A percentile compares a stretch with the other conserved stretches of the same genome.
Evolutionary conservation across 2,329 filamentous ascomycete genomes (phyloP).

Genomic region (Penicillium sp.): DNA sequence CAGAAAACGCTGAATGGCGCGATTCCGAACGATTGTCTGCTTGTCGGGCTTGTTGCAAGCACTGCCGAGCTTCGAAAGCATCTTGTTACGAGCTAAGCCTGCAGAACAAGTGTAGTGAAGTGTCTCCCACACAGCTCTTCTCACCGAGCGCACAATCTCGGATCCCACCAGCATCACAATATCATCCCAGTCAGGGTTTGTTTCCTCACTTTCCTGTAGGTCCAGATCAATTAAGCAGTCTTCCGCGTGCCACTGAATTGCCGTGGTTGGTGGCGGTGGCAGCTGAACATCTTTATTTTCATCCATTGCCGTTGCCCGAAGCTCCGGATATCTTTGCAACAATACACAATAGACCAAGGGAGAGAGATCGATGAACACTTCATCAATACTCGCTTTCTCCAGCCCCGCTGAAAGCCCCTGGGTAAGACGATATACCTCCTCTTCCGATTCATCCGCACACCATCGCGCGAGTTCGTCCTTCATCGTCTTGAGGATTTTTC

Average conservation of each 20-base stretch:
- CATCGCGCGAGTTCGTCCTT: constrained; percentile 61
- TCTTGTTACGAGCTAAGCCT: constrained; percentile 85
- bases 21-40: constrained; percentile 87
- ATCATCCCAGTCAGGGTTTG: constrained; percentile 95
- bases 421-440: constrained; percentile 17
- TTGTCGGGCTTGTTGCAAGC: constrained; percentile 88
- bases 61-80: constrained; percentile 89
- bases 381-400: constrained; percentile 92
- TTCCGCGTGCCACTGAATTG: constrained; percentile 68
- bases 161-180: constrained; percentile 78
- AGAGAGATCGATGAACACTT: constrained; percentile 90
- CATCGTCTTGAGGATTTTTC: constrained; percentile 72
- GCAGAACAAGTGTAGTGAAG: constrained; percentile 88
- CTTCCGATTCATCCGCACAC: constrained; percentile 21
- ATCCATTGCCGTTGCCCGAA: constrained; percentile 54
- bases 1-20: constrained; percentile 73
- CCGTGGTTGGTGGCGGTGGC: constrained; percentile 65
- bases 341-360: constrained; percentile 72
- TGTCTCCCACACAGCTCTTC: constrained; percentile 60
- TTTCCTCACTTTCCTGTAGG: constrained; percentile 62
- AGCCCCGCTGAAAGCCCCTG: constrained; percentile 49
- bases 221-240: constrained; percentile 79
- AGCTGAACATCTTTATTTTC: constrained; percentile 53
- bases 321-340: constrained; percentile 68
- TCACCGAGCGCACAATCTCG: constrained; percentile 75